Evolutionary conservation across 2,329 filamentous ascomycete genomes (phyloP).

Genomic region (Chalaropsis ovoidea): DNA sequence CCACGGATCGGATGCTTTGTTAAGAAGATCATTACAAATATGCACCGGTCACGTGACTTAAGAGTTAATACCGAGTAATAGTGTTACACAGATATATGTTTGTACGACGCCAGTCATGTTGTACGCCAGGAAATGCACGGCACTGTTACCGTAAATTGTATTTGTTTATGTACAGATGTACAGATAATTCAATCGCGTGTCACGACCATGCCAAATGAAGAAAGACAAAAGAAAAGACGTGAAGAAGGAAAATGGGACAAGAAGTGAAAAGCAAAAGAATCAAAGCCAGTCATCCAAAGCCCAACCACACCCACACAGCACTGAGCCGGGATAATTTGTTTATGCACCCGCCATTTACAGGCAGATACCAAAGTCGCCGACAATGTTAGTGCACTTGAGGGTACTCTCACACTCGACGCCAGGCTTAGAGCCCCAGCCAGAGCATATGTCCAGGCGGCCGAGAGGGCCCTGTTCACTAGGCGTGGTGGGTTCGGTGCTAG

Average conservation of each 20-base stretch:
- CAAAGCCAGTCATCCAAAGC: neutral
- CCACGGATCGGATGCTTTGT: neutral
- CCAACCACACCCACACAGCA: neutral
- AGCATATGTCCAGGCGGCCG: neutral
- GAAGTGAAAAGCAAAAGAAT: neutral
- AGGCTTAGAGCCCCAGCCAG: neutral
- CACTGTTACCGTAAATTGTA: neutral
- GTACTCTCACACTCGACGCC: neutral
- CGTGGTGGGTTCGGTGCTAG: neutral
- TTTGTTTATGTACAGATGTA: neutral
- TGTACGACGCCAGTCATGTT: neutral
- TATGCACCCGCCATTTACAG: neutral
- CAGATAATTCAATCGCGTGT: neutral
- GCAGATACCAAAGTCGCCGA: conserved; percentile 4
- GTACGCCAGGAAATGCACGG: neutral
- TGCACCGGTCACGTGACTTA: conserved; percentile 13
- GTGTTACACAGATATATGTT: neutral
- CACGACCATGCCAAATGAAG: neutral
- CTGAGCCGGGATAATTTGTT: neutral
- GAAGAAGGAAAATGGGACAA: neutral
- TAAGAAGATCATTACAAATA: neutral
- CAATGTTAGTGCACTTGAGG: neutral
- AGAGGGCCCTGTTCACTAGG: neutral
- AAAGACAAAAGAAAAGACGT: neutral
- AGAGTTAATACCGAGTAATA: too few relatives aligned